phyloP scores from a whole-genome alignment of 1,284 basidiomycete genomes.

The Cryptococcus jaspeensis region DNA sequence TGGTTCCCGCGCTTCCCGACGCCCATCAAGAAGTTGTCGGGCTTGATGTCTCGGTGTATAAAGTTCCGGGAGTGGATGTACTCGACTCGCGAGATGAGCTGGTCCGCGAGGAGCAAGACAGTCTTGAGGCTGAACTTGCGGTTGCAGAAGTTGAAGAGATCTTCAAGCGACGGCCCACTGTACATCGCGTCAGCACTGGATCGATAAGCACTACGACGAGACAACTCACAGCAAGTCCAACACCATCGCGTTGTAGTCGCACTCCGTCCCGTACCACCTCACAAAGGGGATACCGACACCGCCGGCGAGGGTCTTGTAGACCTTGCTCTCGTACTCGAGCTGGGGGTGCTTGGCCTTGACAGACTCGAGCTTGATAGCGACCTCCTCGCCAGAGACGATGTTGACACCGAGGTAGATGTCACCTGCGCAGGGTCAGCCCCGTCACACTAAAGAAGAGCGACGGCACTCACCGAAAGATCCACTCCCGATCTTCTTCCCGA shows the following conservation, averaged over 20 bases:
- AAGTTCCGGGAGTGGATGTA: slow-evolving; percentile 99
- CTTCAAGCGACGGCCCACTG: slow-evolving; percentile 88
- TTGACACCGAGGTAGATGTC: slow-evolving; percentile 99
- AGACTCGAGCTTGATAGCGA: slow-evolving; percentile 99
- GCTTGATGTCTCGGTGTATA: slow-evolving; percentile 99
- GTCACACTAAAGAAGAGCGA: background rate
- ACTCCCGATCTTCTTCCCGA: slow-evolving; percentile 99
- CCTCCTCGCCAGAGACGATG: slow-evolving; percentile 99
- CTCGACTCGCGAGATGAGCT: slow-evolving; percentile 97
- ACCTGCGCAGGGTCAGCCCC: slow-evolving; percentile 58
- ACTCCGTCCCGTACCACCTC: slow-evolving; percentile 98
- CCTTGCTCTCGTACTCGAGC: slow-evolving; percentile 97
- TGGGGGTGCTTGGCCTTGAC: slow-evolving; percentile 99
- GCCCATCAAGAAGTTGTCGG: slow-evolving; percentile 99
- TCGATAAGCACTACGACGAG: too few species aligned
- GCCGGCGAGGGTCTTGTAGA: slow-evolving; percentile 95
- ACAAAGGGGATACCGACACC: slow-evolving; percentile 99
- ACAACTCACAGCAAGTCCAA: slow-evolving; percentile 74
- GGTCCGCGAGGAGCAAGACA: slow-evolving; percentile 92
- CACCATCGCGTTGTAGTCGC: slow-evolving; percentile 99
- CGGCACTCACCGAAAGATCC: slow-evolving; percentile 85
- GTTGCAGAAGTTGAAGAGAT: slow-evolving; percentile 99
- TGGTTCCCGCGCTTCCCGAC: slow-evolving; percentile 99
- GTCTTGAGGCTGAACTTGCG: slow-evolving; percentile 98
- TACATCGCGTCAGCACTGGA: slow-evolving; percentile 6